Base-by-base conservation (phyloP, 345 rosid species). In the Brassica nigra region DNA sequence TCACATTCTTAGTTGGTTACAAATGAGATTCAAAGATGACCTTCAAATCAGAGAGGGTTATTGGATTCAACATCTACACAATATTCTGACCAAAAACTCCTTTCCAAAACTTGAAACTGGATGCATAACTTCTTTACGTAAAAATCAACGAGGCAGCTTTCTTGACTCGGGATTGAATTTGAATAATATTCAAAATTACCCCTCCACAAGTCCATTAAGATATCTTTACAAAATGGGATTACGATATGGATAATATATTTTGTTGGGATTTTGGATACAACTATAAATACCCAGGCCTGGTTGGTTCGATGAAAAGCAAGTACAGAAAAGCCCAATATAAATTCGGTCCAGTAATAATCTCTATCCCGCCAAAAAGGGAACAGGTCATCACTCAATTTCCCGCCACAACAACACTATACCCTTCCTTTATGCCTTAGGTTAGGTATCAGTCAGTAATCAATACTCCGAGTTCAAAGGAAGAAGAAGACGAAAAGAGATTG, bases 351-450 rank as follows among this genome's bases (percentile, higher is more conserved):
- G 34, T 0, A 44, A 1, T 0, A n/a, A 14, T 18, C 36, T 1
- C 34, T 15, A 44, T 82, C 85, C 85, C 85, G 85, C 85, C 85
- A 71, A 59, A 68, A 49, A 20, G 69, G 34, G 44, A 0, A 15
- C 34, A 42, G 4, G 5, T n/a, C 42, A 36, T 52, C 20, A 54
- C 29, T 7, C 76, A 47, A 55, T 44, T 18, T 54, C 77, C 64
- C 76, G 64, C 75, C 63, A 74, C 12, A 55, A 57, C 73, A 62
- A 70, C 31, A 31, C 30, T 11, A 39, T 1, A 39, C 44, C 27
- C 1, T n/a, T n/a, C 20, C 49, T 52, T 62, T 52, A 63, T 65
- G 27, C 70, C 63, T 30, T 62, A 18, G n/a, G 5, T 20, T 5
- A 2, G 14, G 0, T 66, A 4, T 39, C 54, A 37, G 34, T 44